A percentile compares a stretch with the other conserved stretches of the same genome.
Conservation (phyloP, 257 asterid species). For the Leptodermis oblonga region DNA sequence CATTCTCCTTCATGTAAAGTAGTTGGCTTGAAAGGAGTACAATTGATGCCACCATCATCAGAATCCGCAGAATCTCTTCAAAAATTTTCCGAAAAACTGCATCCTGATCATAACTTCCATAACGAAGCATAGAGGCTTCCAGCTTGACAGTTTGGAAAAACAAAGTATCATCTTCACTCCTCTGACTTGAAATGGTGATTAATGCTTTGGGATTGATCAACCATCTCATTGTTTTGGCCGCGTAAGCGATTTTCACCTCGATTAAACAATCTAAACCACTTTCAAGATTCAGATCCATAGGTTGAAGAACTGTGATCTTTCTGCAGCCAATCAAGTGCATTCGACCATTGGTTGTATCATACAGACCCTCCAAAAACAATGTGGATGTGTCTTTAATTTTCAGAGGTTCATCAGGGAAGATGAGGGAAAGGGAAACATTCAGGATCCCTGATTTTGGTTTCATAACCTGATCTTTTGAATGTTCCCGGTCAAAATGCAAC, state of each 20-base stretch:
- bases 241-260: slow-evolving; percentile 13
- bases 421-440: slow-evolving; percentile 17
- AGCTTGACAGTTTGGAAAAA: slow-evolving; percentile 6
- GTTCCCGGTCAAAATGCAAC: not conserved
- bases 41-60: slow-evolving; percentile 2
- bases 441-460: slow-evolving; percentile 10
- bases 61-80: slow-evolving; percentile 9
- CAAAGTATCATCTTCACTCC: slow-evolving; percentile 16
- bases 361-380: slow-evolving; percentile 20
- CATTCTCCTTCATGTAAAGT: slow-evolving; percentile 12
- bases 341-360: slow-evolving; percentile 14
- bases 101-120: not conserved
- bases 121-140: slow-evolving; percentile 11
- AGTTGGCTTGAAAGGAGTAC: slow-evolving; percentile 14
- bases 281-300: not conserved
- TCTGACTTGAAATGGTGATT: slow-evolving; percentile 17
- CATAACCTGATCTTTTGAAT: not conserved
- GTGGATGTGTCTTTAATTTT: slow-evolving; percentile 2
- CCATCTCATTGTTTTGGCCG: slow-evolving; percentile 12
- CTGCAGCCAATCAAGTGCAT: slow-evolving; percentile 23
- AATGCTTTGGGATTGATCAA: slow-evolving; percentile 18
- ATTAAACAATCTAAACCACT: slow-evolving; percentile 19
- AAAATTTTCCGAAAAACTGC: slow-evolving; percentile 9
- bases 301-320: not conserved
- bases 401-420: slow-evolving; percentile 3